Percentiles rank a stretch among this genome's conserved stretches.
Conservation (phyloP, 306 rosid species). For the Prunus padus region DNA sequence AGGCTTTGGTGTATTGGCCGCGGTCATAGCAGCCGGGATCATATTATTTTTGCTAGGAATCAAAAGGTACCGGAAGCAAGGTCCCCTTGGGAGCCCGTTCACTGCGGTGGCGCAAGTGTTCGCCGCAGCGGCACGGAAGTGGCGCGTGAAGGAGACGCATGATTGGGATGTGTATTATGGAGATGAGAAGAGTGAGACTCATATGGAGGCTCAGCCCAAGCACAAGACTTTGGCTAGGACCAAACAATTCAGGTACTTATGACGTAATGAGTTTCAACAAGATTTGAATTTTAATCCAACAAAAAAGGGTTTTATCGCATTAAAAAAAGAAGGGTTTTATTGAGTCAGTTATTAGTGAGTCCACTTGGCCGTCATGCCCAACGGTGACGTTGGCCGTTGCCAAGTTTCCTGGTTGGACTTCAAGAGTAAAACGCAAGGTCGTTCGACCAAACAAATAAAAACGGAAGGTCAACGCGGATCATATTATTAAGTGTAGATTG, state of each 20-base stretch:
- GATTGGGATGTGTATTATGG: neutral
- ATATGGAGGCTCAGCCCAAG: neutral
- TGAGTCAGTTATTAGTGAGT: neutral
- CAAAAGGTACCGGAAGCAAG: conserved; percentile 17
- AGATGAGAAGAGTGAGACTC: neutral
- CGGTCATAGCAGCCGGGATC: conserved; percentile 1
- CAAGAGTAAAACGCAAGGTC: neutral
- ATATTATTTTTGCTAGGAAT: conserved; percentile 21
- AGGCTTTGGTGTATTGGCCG: conserved; percentile 21
- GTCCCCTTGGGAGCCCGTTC: conserved; percentile 29
- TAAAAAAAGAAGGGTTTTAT: neutral
- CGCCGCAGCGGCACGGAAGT: conserved; percentile 27
- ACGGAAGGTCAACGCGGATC: neutral
- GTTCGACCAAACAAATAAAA: no score
- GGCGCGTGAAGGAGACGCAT: conserved; percentile 21
- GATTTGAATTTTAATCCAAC: neutral
- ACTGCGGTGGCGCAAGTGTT: conserved; percentile 22
- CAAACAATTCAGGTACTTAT: conserved; percentile 48
- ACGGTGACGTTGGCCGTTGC: neutral
- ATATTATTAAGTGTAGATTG: neutral
- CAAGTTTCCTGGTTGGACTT: neutral
- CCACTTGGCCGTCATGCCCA: neutral
- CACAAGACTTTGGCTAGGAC: conserved; percentile 33
- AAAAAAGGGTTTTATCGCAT: neutral
- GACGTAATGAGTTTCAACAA: neutral